These are phyloP conservation scores for Taphrina confusa DNA, from an alignment of 1,139 yeast genomes.

Conservation along the genomic window DNA sequence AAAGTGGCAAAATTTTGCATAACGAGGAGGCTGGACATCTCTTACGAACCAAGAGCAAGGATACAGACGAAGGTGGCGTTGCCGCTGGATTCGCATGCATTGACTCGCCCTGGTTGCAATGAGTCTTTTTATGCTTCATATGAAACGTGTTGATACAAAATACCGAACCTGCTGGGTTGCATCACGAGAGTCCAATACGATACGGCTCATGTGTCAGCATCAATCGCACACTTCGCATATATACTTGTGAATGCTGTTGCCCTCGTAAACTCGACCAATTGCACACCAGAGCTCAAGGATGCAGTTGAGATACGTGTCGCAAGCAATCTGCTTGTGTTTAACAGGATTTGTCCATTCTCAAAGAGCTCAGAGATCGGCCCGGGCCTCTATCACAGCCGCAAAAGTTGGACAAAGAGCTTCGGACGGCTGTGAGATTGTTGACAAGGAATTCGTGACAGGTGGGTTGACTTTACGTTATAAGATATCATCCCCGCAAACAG, in stretches of 20 bases:
- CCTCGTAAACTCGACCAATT: too few relatives aligned
- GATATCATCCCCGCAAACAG: slow-evolving; percentile 3
- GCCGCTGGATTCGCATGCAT: slow-evolving; percentile 99
- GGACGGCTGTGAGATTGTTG: slow-evolving; percentile 22
- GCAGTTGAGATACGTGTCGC: too few relatives aligned
- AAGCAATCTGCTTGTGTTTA: neutral
- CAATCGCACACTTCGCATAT: too few relatives aligned
- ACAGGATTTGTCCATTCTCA: neutral
- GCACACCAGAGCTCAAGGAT: too few relatives aligned
- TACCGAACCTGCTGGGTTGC: too few relatives aligned
- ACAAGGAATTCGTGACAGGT: neutral
- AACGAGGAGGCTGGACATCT: slow-evolving; percentile 82
- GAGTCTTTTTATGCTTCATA: too few relatives aligned
- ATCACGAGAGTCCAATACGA: too few relatives aligned
- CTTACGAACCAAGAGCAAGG: slow-evolving; percentile 80
- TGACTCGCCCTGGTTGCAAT: slow-evolving; percentile 49
- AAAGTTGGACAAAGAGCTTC: slow-evolving; percentile 7
- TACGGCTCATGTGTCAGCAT: too few relatives aligned
- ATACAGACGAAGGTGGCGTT: slow-evolving; percentile 95
- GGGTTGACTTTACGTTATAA: slow-evolving; percentile 26
- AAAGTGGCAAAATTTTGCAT: slow-evolving; percentile 52
- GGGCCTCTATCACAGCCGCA: slow-evolving; percentile 5
- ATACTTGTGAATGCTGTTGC: too few relatives aligned
- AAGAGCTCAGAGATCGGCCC: slow-evolving; percentile 1
- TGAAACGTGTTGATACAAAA: too few relatives aligned